Evolutionary conservation across 2,329 filamentous ascomycete genomes (phyloP), one percentile per base, ranked within the genome.

Genomic region (Aspergillus quadrilineatus): DNA sequence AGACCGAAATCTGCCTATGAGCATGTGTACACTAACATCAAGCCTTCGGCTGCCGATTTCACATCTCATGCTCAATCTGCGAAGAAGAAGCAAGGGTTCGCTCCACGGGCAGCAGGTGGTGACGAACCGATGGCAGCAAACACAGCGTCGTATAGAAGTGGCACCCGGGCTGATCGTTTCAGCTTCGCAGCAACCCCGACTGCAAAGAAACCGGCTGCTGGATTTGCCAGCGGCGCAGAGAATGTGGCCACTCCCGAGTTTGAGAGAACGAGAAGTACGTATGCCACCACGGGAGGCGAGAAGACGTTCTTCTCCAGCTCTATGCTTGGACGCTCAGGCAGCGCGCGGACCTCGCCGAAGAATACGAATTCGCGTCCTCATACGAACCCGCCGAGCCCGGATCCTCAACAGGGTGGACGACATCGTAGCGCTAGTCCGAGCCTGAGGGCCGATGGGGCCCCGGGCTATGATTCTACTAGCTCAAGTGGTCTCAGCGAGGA

Each of bases 111-210:
- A 12, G 82, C 82, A 32, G 82, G 80, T n/a, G 82, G 78, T 36
- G 84, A 86, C 64, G 84, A 86, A 63, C 77, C 81, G 36, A 82
- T 82, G 67, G 83, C 83, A 22, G 67, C 72, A 15, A 78, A 78
- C 56, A 80, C 79, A 10, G 79, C 80, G 2, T 78, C 81, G n/a
- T 81, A 81, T 63, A 71, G 69, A 17, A 76, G 67, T 53, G 65
- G 68, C 4, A 65, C 63, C 26, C 67, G 71, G 37, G 63, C 64
- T 42, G 74, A 77, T 53, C 75, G 68, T 59, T 52, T 63, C 62
- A 51, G 73, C 74, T 59, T 75, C 43, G 71, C 68, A 4, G 72
- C 75, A 6, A 69, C 75, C 2, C 75, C 76, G 17, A 77, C 75
- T 28, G 67, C 72, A 22, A 75, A 73, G 56, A 74, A 76, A 60